Percentiles rank a stretch among this genome's conserved stretches.
Evolutionary conservation across 164 flowering plant genomes (phyloP).

Genomic region (Paratinospora sagittata): DNA sequence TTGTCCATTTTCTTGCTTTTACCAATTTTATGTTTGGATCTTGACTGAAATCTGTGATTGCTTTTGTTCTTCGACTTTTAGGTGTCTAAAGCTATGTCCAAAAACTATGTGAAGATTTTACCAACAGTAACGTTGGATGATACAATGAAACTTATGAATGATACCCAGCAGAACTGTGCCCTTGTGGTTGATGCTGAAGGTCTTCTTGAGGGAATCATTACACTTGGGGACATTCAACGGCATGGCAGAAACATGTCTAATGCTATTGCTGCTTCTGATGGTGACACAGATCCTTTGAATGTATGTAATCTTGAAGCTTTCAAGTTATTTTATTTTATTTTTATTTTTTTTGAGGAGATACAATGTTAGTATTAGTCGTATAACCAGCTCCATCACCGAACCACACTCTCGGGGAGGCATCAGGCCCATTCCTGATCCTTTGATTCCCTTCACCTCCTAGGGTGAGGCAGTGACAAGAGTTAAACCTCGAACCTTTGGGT

Average conservation of each 20-base stretch:
- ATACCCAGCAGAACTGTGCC: slow-evolving; percentile 54
- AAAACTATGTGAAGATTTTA: slow-evolving; percentile 48
- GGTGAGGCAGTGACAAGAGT: too few species aligned
- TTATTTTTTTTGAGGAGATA: too few species aligned
- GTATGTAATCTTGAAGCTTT: slow-evolving; percentile 36
- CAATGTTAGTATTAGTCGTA: too few species aligned
- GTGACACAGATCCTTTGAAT: slow-evolving; percentile 41
- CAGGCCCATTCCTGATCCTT: too few species aligned
- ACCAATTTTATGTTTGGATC: background rate
- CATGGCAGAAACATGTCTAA: slow-evolving; percentile 34
- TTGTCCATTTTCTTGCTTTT: background rate
- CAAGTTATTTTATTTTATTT: too few species aligned
- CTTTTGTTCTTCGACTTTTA: slow-evolving; percentile 14
- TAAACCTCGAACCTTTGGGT: background rate
- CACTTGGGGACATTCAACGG: slow-evolving; percentile 73
- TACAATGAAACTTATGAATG: slow-evolving; percentile 54
- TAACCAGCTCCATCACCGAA: too few species aligned
- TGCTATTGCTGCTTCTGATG: slow-evolving; percentile 34
- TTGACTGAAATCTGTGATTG: background rate
- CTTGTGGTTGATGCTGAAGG: slow-evolving; percentile 73
- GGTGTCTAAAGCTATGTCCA: slow-evolving; percentile 89
- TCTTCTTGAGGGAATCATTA: slow-evolving; percentile 79
- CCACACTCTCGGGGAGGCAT: too few species aligned
- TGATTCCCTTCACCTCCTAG: too few species aligned
- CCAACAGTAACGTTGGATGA: slow-evolving; percentile 47